These are phyloP conservation scores for Pseudozyma tsukubaensis DNA, from an alignment of 1,284 basidiomycete species.

Conservation along the genomic window DNA sequence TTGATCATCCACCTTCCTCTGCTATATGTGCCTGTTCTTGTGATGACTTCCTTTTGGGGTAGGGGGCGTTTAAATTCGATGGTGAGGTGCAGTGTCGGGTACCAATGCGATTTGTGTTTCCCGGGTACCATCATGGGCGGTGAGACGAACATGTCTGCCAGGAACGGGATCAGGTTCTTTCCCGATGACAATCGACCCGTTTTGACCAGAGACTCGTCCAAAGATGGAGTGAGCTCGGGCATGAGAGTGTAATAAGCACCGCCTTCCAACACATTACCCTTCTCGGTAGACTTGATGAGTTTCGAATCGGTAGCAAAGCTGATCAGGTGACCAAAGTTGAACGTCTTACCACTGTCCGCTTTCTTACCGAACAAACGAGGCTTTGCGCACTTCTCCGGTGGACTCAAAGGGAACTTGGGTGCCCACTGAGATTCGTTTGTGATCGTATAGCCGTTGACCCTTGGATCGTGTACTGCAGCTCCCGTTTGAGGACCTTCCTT, in stretches of 20 bases:
- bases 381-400: slow-evolving; percentile 10
- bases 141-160: slow-evolving; percentile 43
- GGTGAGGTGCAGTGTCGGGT: slow-evolving; percentile 47
- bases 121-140: slow-evolving; percentile 41
- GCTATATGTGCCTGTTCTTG: slow-evolving; percentile 14
- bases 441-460: slow-evolving; percentile 30
- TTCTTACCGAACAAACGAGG: slow-evolving; percentile 9
- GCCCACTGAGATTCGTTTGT: slow-evolving; percentile 29
- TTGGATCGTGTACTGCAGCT: slow-evolving; percentile 15
- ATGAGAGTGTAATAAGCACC: slow-evolving; percentile 29
- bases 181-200: slow-evolving; percentile 8
- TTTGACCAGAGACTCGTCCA: not conserved
- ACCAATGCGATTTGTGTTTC: slow-evolving; percentile 36
- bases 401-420: slow-evolving; percentile 15
- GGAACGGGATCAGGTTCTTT: slow-evolving; percentile 34
- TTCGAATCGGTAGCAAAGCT: slow-evolving; percentile 23
- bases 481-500: not conserved
- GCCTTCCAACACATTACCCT: slow-evolving; percentile 5
- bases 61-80: slow-evolving; percentile 48
- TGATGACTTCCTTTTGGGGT: slow-evolving; percentile 1
- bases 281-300: not conserved
- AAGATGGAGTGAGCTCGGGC: not conserved
- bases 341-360: slow-evolving; percentile 17
- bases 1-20: slow-evolving; percentile 41
- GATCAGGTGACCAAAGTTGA: slow-evolving; percentile 29